Base-by-base conservation (phyloP, 2,329 filamentous ascomycete species). In the Hypoxylon sp. region DNA sequence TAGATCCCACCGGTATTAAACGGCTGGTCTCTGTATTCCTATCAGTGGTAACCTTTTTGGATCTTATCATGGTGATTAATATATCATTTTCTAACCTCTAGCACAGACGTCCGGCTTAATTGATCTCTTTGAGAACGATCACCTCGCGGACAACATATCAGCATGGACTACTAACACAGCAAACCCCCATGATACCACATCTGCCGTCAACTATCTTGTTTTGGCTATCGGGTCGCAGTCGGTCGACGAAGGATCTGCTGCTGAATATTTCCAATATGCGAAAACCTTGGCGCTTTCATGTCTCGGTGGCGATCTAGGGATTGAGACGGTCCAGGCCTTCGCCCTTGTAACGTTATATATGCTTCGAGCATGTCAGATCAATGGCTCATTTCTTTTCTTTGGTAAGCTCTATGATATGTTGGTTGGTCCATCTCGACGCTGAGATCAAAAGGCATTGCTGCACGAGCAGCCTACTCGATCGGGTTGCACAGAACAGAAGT, bases 361-460 rank as follows among this genome's bases (percentile, higher is more conserved):
- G 83, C 83, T 87, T 3, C 83, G 83, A 29, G 82, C 85, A 3
- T 87, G 84, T 57, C 85, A 87, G 72, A 86, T 87, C 73, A 87
- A 86, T 62, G 84, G 84, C 1, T 84, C 84, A 0, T 88, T 86
- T 52, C 73, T 88, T 2, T 85, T 86, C 73, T 87, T 87, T 17
- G 86, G 73, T 73, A 44, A 35, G 69, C n/a, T 11, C 26, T 17
- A 26, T 1, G 10, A 10, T 17, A 8, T 6, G 2, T 5, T 5
- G 4, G 4, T 10, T 4, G 1, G 1, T 46, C 11, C 3, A 17
- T 17, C 1, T 6, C 3, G 2, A 9, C 33, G 51, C 60, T 73
- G 33, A 74, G 10, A 9, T 3, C 4, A 19, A n/a, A 22, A 79
- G 78, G 85, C 6, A 83, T 87, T 5, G 84, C 85, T 0, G 85